Evolutionary conservation across 2,329 filamentous ascomycete species (phyloP).

Genomic region (Calcarisporium arbuscula): DNA sequence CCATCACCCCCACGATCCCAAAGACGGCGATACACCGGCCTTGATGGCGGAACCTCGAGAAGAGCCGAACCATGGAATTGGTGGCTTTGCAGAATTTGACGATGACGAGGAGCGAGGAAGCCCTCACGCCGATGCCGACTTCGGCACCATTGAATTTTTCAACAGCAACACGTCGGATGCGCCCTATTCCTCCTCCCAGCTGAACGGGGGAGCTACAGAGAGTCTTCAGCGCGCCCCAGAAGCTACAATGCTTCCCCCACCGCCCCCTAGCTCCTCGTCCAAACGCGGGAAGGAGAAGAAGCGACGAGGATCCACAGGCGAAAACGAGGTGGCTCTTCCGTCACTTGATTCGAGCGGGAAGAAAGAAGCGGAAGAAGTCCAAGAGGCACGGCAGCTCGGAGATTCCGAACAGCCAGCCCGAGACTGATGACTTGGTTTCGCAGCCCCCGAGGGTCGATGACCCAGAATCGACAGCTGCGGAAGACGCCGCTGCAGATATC

Average conservation of each 20-base stretch:
- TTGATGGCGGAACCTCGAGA: slow-evolving; percentile 17
- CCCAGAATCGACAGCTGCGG: background rate
- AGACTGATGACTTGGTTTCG: no score
- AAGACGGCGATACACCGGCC: slow-evolving; percentile 8
- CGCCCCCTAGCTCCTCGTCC: no score
- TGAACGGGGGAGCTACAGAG: no score
- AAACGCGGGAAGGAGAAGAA: slow-evolving; percentile 27
- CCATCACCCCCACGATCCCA: slow-evolving; percentile 12
- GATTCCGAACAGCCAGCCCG: slow-evolving; percentile 6
- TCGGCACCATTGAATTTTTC: slow-evolving; percentile 31
- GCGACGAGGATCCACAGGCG: slow-evolving; percentile 15
- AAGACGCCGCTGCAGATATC: slow-evolving; percentile 7
- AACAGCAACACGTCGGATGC: slow-evolving; percentile 27
- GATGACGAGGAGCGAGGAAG: slow-evolving; percentile 15
- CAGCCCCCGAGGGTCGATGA: no score
- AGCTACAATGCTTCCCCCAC: no score
- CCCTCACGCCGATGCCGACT: slow-evolving; percentile 22
- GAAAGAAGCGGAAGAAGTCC: slow-evolving; percentile 19
- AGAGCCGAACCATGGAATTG: slow-evolving; percentile 18
- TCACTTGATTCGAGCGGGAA: slow-evolving; percentile 10
- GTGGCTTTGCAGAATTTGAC: slow-evolving; percentile 17
- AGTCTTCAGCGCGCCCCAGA: no score
- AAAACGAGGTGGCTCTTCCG: slow-evolving; percentile 9
- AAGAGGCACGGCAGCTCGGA: slow-evolving; percentile 12
- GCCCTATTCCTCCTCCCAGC: slow-evolving; percentile 26